Percentiles rank a stretch among this genome's conserved stretches.
These are phyloP conservation scores for Bremia lactucae DNA, from an alignment of 352 stramenopile genomes.

Conservation along the genomic window DNA sequence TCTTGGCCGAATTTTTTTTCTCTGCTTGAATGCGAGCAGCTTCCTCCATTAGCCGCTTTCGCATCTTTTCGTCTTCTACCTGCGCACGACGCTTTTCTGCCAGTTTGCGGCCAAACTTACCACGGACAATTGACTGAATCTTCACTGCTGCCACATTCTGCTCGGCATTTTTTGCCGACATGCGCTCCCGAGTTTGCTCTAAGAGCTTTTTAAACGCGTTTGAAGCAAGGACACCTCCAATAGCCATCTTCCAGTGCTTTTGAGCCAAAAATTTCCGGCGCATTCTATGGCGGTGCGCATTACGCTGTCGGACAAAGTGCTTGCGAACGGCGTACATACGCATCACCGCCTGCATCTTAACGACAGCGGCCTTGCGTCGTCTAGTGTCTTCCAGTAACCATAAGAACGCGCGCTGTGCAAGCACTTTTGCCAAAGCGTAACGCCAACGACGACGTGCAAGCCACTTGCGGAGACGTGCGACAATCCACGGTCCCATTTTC, in stretches of 20 bases:
- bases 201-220: slow-evolving; percentile 69
- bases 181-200: slow-evolving; percentile 34
- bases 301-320: slow-evolving; percentile 64
- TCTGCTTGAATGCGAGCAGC: slow-evolving; percentile 44
- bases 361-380: slow-evolving; percentile 57
- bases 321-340: slow-evolving; percentile 82
- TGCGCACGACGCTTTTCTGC: slow-evolving; percentile 49
- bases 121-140: slow-evolving; percentile 79
- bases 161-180: slow-evolving; percentile 26
- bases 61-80: slow-evolving; percentile 66
- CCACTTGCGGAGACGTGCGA: slow-evolving; percentile 75
- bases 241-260: slow-evolving; percentile 63
- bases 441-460: slow-evolving; percentile 75
- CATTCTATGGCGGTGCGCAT: slow-evolving; percentile 49
- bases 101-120: slow-evolving; percentile 68
- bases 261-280: slow-evolving; percentile 53
- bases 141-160: slow-evolving; percentile 47
- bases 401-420: slow-evolving; percentile 73
- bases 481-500: slow-evolving; percentile 84
- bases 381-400: slow-evolving; percentile 67
- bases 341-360: slow-evolving; percentile 80
- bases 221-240: slow-evolving; percentile 46
- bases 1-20: slow-evolving; percentile 73
- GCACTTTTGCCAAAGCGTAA: slow-evolving; percentile 77
- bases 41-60: slow-evolving; percentile 65